A percentile compares a stretch with the other conserved stretches of the same genome.
Conservation (phyloP, 2,329 filamentous ascomycete species). For the Fusarium guadeloupense region DNA sequence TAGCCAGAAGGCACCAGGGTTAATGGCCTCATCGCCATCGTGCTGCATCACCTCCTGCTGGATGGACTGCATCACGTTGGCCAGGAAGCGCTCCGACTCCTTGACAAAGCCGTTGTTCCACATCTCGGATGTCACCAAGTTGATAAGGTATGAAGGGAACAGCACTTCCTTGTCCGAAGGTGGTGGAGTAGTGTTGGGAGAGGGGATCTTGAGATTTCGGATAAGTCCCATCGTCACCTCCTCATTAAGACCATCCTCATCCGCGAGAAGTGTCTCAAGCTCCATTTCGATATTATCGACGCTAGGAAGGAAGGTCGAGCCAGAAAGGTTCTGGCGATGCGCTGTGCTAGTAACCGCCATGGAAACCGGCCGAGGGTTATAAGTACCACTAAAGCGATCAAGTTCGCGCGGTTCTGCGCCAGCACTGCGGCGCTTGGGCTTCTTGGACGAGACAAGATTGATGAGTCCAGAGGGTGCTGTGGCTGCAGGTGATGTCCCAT, state of each 20-base stretch:
- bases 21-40: conserved; percentile 95
- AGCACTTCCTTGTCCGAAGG: conserved; percentile 98
- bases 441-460: conserved; percentile 96
- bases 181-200: conserved; percentile 83
- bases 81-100: conserved; percentile 97
- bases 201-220: conserved; percentile 94
- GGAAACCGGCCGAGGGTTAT: conserved; percentile 93
- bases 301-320: conserved; percentile 80
- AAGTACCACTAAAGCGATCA: conserved; percentile 90
- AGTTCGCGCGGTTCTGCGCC: conserved; percentile 85
- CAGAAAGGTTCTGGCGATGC: conserved; percentile 76
- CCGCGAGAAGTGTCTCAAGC: conserved; percentile 89
- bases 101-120: conserved; percentile 99
- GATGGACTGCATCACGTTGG: conserved; percentile 99
- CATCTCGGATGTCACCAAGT: conserved; percentile 99
- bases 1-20: conserved; percentile 97
- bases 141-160: conserved; percentile 98
- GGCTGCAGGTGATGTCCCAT: conserved; percentile 54
- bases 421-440: conserved; percentile 92
- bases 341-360: conserved; percentile 82
- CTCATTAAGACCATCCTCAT: conserved; percentile 95
- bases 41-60: conserved; percentile 99
- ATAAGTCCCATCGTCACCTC: conserved; percentile 97
- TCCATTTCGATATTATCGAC: conserved; percentile 94
- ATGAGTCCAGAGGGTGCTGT: conserved; percentile 80